phyloP scores from a whole-genome alignment of 371 early-diverging fungal genomes.

The Batrachochytrium dendrobatidis region DNA sequence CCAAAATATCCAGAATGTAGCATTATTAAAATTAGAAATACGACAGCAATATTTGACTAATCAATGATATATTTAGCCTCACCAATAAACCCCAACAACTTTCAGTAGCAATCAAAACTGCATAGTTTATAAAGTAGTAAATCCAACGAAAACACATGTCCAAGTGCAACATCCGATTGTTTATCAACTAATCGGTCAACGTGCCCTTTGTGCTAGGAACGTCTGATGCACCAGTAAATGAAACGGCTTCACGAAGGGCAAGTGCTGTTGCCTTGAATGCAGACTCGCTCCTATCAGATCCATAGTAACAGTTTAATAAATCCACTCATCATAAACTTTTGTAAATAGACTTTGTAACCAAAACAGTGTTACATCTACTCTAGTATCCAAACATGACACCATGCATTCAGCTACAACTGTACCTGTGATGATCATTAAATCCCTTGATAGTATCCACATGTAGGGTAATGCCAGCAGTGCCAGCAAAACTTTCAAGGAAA shows the following conservation, averaged over 20 bases:
- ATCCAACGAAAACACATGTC: too few relatives aligned
- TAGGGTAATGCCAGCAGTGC: conserved; percentile 84
- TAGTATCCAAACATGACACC: too few relatives aligned
- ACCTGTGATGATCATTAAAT: conserved; percentile 89
- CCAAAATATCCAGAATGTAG: too few relatives aligned
- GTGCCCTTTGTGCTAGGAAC: conserved; percentile 91
- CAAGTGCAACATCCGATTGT: too few relatives aligned
- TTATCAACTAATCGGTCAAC: conserved; percentile 25
- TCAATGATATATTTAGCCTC: too few relatives aligned
- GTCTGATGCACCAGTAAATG: conserved; percentile 61
- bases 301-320: neutral
- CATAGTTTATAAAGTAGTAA: too few relatives aligned
- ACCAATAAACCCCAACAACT: too few relatives aligned
- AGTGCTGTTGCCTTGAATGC: conserved; percentile 96
- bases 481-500: conserved; percentile 84
- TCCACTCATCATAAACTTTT: neutral
- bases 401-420: conserved; percentile 18
- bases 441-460: conserved; percentile 93
- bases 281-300: conserved; percentile 87
- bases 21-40: too few relatives aligned
- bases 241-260: conserved; percentile 78
- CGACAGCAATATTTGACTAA: too few relatives aligned
- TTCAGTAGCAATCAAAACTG: too few relatives aligned
- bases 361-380: too few relatives aligned
- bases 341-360: neutral